Base-by-base conservation (phyloP, 495 filamentous ascomycete species). In the Lindgomyces ingoldianus region DNA sequence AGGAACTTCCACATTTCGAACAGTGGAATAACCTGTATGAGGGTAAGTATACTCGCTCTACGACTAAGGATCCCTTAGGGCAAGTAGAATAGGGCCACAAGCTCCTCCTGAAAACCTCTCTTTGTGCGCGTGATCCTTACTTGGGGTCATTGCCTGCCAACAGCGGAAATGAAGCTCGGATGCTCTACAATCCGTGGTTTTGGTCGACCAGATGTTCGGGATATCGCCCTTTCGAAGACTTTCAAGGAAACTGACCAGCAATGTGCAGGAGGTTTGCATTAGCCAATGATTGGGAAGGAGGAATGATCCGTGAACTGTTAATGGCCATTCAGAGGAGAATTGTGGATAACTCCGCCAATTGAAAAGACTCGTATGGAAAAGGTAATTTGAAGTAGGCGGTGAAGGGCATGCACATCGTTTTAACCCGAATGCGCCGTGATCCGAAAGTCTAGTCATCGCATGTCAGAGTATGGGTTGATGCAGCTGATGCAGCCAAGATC, bases 401-500 rank as follows among this genome's bases (percentile, higher is more conserved):
- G 47, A 61, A 50, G 24, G 56, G 26, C 16, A 24, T 46, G 16
- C 30, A 51, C 27, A 50, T 1, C 29, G 12, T 30, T 33, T 33
- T 42, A 16, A 42, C 10, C 19, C 14, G 55, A 30, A 45, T n/a
- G 55, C 46, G n/a, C n/a, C n/a, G n/a, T n/a, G n/a, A n/a, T 21
- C 4, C 19, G 48, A 29, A 4, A 19, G 29, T 52, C 26, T 24
- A 36, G 49, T 30, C 19, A 18, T 54, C 14, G 46, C 29, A 30
- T n/a, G n/a, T n/a, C n/a, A 22, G 25, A 19, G 27, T 22, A 36
- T 16, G 24, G 51, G 24, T 30, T 49, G 57, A 30, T n/a, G n/a
- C n/a, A n/a, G n/a, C n/a, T n/a, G 42, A 6, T 30, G 27, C 24
- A n/a, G 64, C 64, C 64, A 67, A 67, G 64, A 55, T 54, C 29